These are phyloP conservation scores for Colletotrichum filicis DNA, from an alignment of 2,329 filamentous ascomycete genomes.

Conservation along the genomic window DNA sequence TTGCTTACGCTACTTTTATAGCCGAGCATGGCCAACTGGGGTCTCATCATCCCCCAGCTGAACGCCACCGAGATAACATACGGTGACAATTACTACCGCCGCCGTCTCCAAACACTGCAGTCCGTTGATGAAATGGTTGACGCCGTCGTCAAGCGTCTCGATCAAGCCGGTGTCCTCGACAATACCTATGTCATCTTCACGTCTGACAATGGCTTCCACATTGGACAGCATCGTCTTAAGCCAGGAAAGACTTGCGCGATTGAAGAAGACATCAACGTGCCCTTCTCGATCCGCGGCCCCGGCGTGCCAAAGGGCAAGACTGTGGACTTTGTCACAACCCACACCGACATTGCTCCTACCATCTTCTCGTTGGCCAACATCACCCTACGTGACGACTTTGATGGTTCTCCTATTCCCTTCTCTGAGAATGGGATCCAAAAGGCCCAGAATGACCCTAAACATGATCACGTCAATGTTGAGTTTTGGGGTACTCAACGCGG, in stretches of 20 bases:
- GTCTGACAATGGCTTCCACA: conserved; percentile 70
- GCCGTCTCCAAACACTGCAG: conserved; percentile 62
- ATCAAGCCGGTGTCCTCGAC: conserved; percentile 67
- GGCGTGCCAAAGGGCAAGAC: conserved; percentile 53
- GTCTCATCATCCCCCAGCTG: conserved; percentile 53
- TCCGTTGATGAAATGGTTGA: conserved; percentile 66
- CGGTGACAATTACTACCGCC: conserved; percentile 63
- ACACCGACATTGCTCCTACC: conserved; percentile 73
- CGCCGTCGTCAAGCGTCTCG: conserved; percentile 54
- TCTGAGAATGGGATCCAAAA: conserved; percentile 35
- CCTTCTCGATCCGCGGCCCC: conserved; percentile 66
- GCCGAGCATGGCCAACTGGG: conserved; percentile 58
- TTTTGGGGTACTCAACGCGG: conserved; percentile 58
- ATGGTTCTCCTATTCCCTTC: conserved; percentile 65
- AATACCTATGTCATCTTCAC: conserved; percentile 71
- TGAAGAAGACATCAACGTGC: conserved; percentile 70
- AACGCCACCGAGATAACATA: conserved; percentile 54
- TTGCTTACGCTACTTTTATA: conserved; percentile 19
- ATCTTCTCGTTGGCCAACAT: conserved; percentile 59
- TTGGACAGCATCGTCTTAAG: conserved; percentile 67
- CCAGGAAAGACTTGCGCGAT: conserved; percentile 69
- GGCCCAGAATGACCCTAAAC: conserved; percentile 40
- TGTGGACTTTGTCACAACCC: conserved; percentile 63
- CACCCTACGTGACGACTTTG: conserved; percentile 60
- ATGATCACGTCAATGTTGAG: conserved; percentile 69